Conservation (phyloP, 352 stramenopile genomes). For the Globisporangium takayamanum region DNA sequence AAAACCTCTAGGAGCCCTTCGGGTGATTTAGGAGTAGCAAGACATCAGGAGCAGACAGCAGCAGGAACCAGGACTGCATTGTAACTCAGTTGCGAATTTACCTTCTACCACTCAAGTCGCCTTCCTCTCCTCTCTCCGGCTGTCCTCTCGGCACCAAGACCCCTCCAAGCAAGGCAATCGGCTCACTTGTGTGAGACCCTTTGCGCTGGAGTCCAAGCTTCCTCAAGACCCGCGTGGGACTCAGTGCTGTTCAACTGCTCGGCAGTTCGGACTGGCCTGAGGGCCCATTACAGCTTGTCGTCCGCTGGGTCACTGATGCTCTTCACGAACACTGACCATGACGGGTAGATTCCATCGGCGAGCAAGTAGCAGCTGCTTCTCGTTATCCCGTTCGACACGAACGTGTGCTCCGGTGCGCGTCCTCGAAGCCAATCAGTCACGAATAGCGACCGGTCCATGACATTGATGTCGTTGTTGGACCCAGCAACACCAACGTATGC, state of each 20-base stretch:
- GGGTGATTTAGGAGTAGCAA: slow-evolving; percentile 1
- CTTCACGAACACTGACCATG: slow-evolving; percentile 19
- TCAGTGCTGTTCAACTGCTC: too few species aligned
- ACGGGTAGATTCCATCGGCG: slow-evolving; percentile 19
- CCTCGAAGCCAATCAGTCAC: not conserved
- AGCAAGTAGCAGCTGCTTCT: slow-evolving; percentile 18
- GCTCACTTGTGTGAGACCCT: too few species aligned
- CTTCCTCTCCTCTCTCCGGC: too few species aligned
- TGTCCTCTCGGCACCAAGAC: too few species aligned
- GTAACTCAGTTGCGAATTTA: too few species aligned
- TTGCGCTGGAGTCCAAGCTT: too few species aligned
- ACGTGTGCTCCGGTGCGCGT: not conserved
- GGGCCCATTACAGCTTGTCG: not conserved
- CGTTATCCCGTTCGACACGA: slow-evolving; percentile 9
- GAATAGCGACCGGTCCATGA: slow-evolving; percentile 21
- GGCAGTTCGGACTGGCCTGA: too few species aligned
- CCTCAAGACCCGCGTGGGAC: too few species aligned
- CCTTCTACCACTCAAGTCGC: too few species aligned
- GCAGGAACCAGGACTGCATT: not conserved
- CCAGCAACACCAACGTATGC: slow-evolving; percentile 12
- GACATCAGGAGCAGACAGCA: not conserved
- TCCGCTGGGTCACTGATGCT: slow-evolving; percentile 8
- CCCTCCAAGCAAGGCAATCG: too few species aligned
- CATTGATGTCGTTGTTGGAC: slow-evolving; percentile 29
- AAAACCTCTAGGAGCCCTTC: slow-evolving; percentile 1